These are phyloP conservation scores for Schwanniomyces etchellsii DNA, from an alignment of 1,139 yeast species.

Conservation along the genomic window DNA sequence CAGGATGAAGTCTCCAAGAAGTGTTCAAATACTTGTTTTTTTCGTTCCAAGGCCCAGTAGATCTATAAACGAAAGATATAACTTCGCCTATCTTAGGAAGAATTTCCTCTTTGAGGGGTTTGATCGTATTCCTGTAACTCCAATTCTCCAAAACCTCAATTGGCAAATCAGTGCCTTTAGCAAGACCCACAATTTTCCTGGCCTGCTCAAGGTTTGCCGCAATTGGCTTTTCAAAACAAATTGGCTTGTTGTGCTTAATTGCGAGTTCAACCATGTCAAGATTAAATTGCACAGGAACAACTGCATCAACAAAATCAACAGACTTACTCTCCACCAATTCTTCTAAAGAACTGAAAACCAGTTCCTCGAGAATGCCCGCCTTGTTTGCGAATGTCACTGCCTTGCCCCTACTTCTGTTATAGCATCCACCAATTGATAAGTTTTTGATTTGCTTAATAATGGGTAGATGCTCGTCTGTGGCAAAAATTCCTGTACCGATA, in stretches of 20 bases:
- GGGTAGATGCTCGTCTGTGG: slow-evolving; percentile 78
- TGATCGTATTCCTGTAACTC: slow-evolving; percentile 60
- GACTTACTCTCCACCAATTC: slow-evolving; percentile 55
- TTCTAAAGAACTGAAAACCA: slow-evolving; percentile 63
- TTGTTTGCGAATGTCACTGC: slow-evolving; percentile 73
- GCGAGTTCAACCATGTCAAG: slow-evolving; percentile 62
- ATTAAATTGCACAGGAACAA: slow-evolving; percentile 81
- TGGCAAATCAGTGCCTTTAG: slow-evolving; percentile 57
- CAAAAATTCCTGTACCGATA: slow-evolving; percentile 91
- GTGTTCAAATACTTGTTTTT: slow-evolving; percentile 63
- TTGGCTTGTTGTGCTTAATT: slow-evolving; percentile 66
- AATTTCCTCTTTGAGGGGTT: slow-evolving; percentile 43
- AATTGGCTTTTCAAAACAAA: slow-evolving; percentile 83
- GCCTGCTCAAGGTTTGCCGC: slow-evolving; percentile 84
- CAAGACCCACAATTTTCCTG: slow-evolving; percentile 61
- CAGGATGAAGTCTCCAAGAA: slow-evolving; percentile 83
- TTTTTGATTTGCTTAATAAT: slow-evolving; percentile 43
- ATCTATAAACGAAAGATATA: slow-evolving; percentile 68
- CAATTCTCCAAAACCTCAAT: slow-evolving; percentile 81
- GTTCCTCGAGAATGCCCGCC: slow-evolving; percentile 45
- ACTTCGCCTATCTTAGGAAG: slow-evolving; percentile 71
- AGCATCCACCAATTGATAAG: slow-evolving; percentile 49
- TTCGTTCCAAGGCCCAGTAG: slow-evolving; percentile 75
- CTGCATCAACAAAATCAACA: slow-evolving; percentile 74
- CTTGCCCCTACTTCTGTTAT: slow-evolving; percentile 76